These are phyloP conservation scores for Alternaria ethzedia DNA, from an alignment of 2,329 filamentous ascomycete genomes.

Conservation along the genomic window DNA sequence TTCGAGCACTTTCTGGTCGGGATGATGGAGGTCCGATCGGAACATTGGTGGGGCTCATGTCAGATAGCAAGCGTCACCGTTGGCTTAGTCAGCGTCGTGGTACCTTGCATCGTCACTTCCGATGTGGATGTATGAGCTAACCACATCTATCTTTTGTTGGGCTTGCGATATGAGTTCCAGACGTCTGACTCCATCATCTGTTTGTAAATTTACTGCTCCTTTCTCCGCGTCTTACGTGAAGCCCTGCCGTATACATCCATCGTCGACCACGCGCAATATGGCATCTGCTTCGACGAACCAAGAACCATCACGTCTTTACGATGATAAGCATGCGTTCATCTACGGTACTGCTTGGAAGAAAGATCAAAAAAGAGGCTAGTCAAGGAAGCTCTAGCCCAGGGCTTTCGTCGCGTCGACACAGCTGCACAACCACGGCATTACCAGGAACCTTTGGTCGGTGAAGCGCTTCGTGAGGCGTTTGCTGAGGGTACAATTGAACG, in stretches of 20 bases:
- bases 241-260: neutral
- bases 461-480: slow-evolving; percentile 69
- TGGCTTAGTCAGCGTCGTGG: slow-evolving; percentile 16
- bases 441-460: slow-evolving; percentile 72
- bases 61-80: slow-evolving; percentile 1
- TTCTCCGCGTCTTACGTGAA: too few species aligned
- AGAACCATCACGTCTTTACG: slow-evolving; percentile 20
- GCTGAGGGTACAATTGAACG: slow-evolving; percentile 64
- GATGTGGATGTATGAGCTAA: neutral
- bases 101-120: neutral
- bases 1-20: slow-evolving; percentile 19
- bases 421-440: slow-evolving; percentile 82
- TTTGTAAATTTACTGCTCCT: too few species aligned
- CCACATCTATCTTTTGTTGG: too few species aligned
- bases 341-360: slow-evolving; percentile 92
- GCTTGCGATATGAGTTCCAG: neutral
- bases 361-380: slow-evolving; percentile 69
- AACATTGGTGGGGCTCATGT: slow-evolving; percentile 16
- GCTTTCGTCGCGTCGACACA: slow-evolving; percentile 78
- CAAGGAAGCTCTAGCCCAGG: slow-evolving; percentile 68
- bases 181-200: too few species aligned
- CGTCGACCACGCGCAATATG: slow-evolving; percentile 20
- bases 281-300: slow-evolving; percentile 16
- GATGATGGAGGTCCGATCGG: slow-evolving; percentile 19
- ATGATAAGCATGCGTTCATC: slow-evolving; percentile 54